phyloP scores from a whole-genome alignment of 2,329 filamentous ascomycete genomes.

The Fusarium sp. region DNA sequence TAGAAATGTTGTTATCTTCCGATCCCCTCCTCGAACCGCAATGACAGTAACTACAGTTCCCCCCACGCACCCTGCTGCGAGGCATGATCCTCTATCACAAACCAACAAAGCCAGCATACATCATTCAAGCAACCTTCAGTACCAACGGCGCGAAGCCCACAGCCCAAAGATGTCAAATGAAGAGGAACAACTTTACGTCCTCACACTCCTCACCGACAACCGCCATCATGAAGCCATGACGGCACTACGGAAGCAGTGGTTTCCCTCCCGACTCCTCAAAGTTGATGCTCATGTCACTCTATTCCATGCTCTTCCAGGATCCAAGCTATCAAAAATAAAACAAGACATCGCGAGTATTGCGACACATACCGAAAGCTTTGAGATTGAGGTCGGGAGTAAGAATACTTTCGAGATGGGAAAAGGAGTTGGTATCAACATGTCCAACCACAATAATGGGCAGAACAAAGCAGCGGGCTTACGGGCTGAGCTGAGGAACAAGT shows the following conservation, averaged over 20 bases:
- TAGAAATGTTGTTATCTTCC: background rate
- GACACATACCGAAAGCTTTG: background rate
- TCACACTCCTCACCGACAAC: conserved; percentile 26
- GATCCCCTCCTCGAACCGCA: background rate
- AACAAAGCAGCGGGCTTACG: conserved; percentile 7
- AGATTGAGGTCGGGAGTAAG: background rate
- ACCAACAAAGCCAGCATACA: conserved; percentile 5
- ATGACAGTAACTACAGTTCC: conserved; percentile 25
- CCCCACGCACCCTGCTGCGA: conserved; percentile 13
- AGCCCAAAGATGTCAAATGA: conserved; percentile 1
- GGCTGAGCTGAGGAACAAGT: conserved; percentile 18
- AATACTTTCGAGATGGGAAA: conserved; percentile 29
- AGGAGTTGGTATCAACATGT: conserved; percentile 28
- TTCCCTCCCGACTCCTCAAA: conserved; percentile 23
- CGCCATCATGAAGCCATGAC: conserved; percentile 24
- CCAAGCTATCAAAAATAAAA: conserved; percentile 17
- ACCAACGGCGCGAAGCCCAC: conserved; percentile 26
- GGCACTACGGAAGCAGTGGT: conserved; percentile 26
- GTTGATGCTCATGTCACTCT: conserved; percentile 33
- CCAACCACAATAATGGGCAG: conserved; percentile 4
- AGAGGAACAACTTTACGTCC: conserved; percentile 18
- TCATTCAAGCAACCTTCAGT: conserved; percentile 8
- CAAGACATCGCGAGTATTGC: conserved; percentile 4
- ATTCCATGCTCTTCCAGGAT: conserved; percentile 34
- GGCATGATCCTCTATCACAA: conserved; percentile 5